These are phyloP conservation scores for Beauveria pseudobassiana DNA, from an alignment of 2,329 filamentous ascomycete species.

Conservation along the genomic window DNA sequence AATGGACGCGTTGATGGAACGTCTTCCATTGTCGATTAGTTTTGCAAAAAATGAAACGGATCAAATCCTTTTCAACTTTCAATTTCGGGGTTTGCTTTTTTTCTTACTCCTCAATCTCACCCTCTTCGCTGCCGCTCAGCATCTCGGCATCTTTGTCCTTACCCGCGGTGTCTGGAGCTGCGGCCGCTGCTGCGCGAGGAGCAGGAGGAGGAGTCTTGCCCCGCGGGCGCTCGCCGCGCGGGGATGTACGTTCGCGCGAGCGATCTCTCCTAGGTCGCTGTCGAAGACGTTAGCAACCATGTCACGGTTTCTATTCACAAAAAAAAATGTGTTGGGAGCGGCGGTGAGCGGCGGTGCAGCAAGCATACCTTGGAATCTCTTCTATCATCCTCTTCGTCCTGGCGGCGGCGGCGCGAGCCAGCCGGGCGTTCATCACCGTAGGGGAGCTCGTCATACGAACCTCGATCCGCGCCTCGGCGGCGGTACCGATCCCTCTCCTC, in stretches of 20 bases:
- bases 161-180: slow-evolving; percentile 17
- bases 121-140: slow-evolving; percentile 80
- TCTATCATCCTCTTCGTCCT: slow-evolving; percentile 67
- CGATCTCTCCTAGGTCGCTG: slow-evolving; percentile 53
- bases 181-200: slow-evolving; percentile 5
- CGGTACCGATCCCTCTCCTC: slow-evolving; percentile 88
- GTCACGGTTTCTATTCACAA: not conserved
- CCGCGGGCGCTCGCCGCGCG: slow-evolving; percentile 47
- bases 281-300: slow-evolving; percentile 21
- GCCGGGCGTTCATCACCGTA: slow-evolving; percentile 71
- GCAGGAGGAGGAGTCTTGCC: slow-evolving; percentile 45
- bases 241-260: slow-evolving; percentile 53
- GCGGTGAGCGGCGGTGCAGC: slow-evolving; percentile 15
- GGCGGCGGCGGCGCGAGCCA: slow-evolving; percentile 64
- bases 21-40: not conserved
- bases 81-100: not conserved
- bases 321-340: not conserved
- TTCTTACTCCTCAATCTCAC: slow-evolving; percentile 80
- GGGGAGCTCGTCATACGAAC: slow-evolving; percentile 79
- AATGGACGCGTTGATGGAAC: not conserved
- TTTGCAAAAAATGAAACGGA: not conserved
- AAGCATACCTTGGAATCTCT: slow-evolving; percentile 58
- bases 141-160: slow-evolving; percentile 40
- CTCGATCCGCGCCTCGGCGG: slow-evolving; percentile 68
- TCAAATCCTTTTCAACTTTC: too few relatives aligned